Evolutionary conservation across 352 stramenopile species (phyloP).

Genomic region (Pythium phragmiticola): DNA sequence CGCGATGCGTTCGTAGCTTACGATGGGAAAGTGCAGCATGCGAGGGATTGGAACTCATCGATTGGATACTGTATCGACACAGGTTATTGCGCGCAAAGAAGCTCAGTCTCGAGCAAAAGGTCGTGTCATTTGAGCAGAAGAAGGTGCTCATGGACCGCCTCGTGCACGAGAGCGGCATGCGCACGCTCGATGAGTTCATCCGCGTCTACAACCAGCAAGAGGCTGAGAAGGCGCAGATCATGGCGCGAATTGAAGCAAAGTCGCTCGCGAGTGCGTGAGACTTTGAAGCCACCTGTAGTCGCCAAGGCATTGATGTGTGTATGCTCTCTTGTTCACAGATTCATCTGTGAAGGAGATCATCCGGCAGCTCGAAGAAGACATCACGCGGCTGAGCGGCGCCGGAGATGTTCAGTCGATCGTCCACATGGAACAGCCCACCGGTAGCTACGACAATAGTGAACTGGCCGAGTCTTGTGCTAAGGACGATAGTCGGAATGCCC

Average conservation of each 20-base stretch:
- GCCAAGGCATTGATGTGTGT: neutral
- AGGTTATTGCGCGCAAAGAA: conserved; percentile 47
- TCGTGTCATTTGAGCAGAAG: conserved; percentile 72
- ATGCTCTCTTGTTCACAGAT: conserved; percentile 29
- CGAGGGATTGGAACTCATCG: neutral
- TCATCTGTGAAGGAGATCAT: conserved; percentile 44
- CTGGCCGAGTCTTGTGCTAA: neutral
- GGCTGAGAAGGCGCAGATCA: conserved; percentile 43
- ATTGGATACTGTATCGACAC: neutral
- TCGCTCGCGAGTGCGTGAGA: conserved; percentile 40
- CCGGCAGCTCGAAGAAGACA: conserved; percentile 51
- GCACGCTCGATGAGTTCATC: conserved; percentile 67
- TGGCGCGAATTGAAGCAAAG: conserved; percentile 52
- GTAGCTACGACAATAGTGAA: conserved; percentile 19
- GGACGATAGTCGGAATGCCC: neutral
- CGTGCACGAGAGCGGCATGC: conserved; percentile 44
- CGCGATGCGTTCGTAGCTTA: conserved; percentile 29
- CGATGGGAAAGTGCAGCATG: neutral
- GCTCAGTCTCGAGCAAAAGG: conserved; percentile 57
- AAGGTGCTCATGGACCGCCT: conserved; percentile 60
- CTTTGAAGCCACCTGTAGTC: neutral
- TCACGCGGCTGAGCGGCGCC: conserved; percentile 45
- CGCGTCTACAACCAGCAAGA: conserved; percentile 63
- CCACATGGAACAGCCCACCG: conserved; percentile 42
- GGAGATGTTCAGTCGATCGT: conserved; percentile 40